A percentile compares a stretch with the other conserved stretches of the same genome.
Evolutionary conservation across 805 yeast species (phyloP).

Genomic region (Zygotorulaspora sp.): DNA sequence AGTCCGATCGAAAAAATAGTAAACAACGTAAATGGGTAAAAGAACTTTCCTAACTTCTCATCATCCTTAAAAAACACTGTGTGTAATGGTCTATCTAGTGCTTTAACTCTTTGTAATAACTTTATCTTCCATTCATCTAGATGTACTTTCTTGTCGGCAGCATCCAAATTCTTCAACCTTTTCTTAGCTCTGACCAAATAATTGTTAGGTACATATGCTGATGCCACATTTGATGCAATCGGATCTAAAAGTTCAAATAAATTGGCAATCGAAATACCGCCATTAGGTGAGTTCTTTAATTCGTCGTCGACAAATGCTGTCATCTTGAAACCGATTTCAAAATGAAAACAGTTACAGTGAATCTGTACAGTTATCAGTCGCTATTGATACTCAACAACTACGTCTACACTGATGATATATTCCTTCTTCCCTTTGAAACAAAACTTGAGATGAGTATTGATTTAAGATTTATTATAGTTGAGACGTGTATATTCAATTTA

Average conservation of each 20-base stretch:
- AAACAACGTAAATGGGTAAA: slow-evolving; percentile 70
- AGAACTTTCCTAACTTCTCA: slow-evolving; percentile 65
- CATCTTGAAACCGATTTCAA: too few species aligned
- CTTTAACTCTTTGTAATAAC: slow-evolving; percentile 21
- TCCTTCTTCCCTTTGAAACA: too few species aligned
- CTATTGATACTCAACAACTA: too few species aligned
- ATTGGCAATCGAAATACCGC: slow-evolving; percentile 17
- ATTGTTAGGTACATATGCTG: slow-evolving; percentile 15
- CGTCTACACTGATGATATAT: too few species aligned
- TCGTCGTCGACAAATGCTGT: slow-evolving; percentile 7
- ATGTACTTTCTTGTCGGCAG: slow-evolving; percentile 17
- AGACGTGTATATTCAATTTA: too few species aligned
- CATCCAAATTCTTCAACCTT: slow-evolving; percentile 11
- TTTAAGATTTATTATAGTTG: too few species aligned
- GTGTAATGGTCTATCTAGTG: slow-evolving; percentile 27
- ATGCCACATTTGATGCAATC: slow-evolving; percentile 24
- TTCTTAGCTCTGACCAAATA: slow-evolving; percentile 14
- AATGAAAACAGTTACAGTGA: too few species aligned
- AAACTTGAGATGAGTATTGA: too few species aligned
- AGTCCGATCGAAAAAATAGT: slow-evolving; percentile 68
- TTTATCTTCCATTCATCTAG: slow-evolving; percentile 24
- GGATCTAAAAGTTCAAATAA: slow-evolving; percentile 31
- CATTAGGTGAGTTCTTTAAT: slow-evolving; percentile 4
- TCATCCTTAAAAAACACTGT: slow-evolving; percentile 37
- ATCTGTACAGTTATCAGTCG: too few species aligned